phyloP scores from a whole-genome alignment of 164 flowering plant species.

The grape (Vitis vinifera) region DNA sequence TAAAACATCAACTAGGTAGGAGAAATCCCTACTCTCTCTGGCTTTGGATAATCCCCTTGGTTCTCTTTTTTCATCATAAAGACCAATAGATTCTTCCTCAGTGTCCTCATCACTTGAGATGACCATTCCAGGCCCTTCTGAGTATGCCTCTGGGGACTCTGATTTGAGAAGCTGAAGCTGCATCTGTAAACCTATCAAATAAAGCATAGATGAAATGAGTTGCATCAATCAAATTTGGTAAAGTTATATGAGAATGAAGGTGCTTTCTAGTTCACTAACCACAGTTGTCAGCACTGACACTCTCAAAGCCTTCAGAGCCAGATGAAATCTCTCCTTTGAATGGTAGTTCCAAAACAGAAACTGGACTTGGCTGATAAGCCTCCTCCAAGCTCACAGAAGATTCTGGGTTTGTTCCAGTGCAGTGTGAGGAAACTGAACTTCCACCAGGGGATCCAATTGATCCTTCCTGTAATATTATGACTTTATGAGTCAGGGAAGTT shows the following conservation, averaged over 20 bases:
- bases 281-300: conserved; percentile 15
- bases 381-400: conserved; percentile 26
- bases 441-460: conserved; percentile 17
- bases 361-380: conserved; percentile 41
- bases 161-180: conserved; percentile 54
- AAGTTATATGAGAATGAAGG: neutral
- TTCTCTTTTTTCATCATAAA: conserved; percentile 18
- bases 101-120: conserved; percentile 59
- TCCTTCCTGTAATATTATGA: conserved; percentile 15
- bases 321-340: conserved; percentile 22
- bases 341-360: conserved; percentile 36
- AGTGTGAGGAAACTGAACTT: conserved; percentile 12
- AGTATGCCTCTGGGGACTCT: conserved; percentile 40
- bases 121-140: conserved; percentile 44
- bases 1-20: conserved; percentile 60
- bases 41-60: conserved; percentile 7
- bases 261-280: conserved; percentile 19
- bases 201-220: neutral
- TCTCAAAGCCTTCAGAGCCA: conserved; percentile 15
- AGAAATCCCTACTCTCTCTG: conserved; percentile 45
- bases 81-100: conserved; percentile 23
- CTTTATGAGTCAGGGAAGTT: neutral
- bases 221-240: neutral
- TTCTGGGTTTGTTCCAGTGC: conserved; percentile 13
- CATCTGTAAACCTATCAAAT: conserved; percentile 36